Base-by-base conservation (phyloP, 345 rosid species). In the Melaleuca quinquenervia region DNA sequence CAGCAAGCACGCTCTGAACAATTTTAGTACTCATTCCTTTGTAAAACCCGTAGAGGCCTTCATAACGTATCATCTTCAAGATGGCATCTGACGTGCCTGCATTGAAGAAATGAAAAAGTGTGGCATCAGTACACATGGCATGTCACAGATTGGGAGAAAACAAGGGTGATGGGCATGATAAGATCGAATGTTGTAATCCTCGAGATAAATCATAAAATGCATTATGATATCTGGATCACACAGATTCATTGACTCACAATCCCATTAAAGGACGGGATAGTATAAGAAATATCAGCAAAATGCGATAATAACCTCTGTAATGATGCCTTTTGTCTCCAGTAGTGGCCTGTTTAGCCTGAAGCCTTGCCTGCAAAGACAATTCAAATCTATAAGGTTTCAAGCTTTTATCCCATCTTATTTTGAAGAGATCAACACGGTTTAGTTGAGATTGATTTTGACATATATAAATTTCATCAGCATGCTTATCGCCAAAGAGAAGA, bases 11-110 rank as follows among this genome's bases (percentile, higher is more conserved):
- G 75, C 99, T 97, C 88, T 97, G 99, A 2, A 91, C 90, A 36
- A 96, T 94, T 91, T 95, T 96, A 12, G 98, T 95, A 91, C 94
- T 92, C 99, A 97, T 97, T 50, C 99, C 99, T 87, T 96, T 94
- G 94, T 97, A 97, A 88, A 97, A 96, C 44, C 99, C 95, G 27
- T 90, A 84, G 51, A 93, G 88, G 51, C 99, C 99, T 93, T 97
- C 99, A 6, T 95, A 92, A 11, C 74, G 94, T 50, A 97, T 92
- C 98, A 95, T 96, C 93, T 97, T 96, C 88, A 95, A 88, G 82
- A 96, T 91, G 27, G 99, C 99, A 74, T 97, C 99, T 45, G 89
- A 44, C 16, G 98, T 95, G 55, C 99, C 99, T 97, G 58, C 9
- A 85, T 83, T 41, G 50, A 85, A 21, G 86, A 53, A 36, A 70